These are phyloP conservation scores for Cajanus cajan DNA, from an alignment of 306 rosid genomes.

Conservation along the genomic window DNA sequence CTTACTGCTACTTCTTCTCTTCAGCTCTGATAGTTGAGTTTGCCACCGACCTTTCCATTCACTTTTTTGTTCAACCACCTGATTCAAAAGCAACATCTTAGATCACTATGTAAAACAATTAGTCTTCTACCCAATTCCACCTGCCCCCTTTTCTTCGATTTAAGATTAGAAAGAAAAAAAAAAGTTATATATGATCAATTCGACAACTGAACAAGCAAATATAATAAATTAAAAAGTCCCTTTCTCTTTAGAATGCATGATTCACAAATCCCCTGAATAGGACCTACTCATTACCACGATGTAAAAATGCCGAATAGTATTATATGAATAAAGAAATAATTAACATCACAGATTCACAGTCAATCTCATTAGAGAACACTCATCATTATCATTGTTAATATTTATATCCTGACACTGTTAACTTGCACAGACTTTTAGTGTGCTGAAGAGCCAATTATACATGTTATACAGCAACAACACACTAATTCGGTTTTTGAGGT, in stretches of 20 bases:
- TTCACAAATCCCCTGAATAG: background rate
- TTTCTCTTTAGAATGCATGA: background rate
- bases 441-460: background rate
- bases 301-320: background rate
- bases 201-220: constrained; percentile 5
- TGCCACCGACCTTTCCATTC: constrained; percentile 69
- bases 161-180: background rate
- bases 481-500: background rate
- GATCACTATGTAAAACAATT: background rate
- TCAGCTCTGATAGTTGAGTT: constrained; percentile 60
- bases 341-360: constrained; percentile 1
- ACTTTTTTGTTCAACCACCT: constrained; percentile 51
- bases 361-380: background rate
- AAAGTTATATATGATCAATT: background rate
- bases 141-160: background rate
- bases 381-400: background rate
- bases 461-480: background rate
- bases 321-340: constrained; percentile 15
- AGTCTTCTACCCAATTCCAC: background rate
- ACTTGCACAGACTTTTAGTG: background rate
- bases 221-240: background rate
- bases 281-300: background rate
- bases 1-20: constrained; percentile 54
- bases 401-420: background rate
- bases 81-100: constrained; percentile 17